Evolutionary conservation across 2,329 filamentous ascomycete species (phyloP).

Genomic region (Botrytis byssoidea): DNA sequence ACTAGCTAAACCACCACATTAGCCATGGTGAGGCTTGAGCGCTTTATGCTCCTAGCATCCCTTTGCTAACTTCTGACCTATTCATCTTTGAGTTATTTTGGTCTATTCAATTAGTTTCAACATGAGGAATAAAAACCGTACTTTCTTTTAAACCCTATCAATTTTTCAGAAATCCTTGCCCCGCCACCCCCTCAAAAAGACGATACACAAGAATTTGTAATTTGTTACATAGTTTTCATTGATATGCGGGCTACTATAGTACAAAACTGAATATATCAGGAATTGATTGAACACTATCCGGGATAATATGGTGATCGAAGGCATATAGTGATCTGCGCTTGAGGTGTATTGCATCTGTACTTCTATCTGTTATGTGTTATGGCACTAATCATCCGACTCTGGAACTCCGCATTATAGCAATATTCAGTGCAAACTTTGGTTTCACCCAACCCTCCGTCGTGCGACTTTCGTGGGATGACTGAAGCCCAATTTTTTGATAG

Average conservation of each 20-base stretch:
- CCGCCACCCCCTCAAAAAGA: neutral
- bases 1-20: constrained; percentile 6
- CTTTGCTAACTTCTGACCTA: neutral
- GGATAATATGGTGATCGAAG: neutral
- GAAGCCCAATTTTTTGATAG: neutral
- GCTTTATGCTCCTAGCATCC: neutral
- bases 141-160: neutral
- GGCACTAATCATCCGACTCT: neutral
- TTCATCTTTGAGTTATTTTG: neutral
- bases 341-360: neutral
- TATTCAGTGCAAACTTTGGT: neutral
- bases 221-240: neutral
- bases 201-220: neutral
- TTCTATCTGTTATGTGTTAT: neutral
- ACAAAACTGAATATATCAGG: neutral
- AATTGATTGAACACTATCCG: neutral
- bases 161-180: neutral
- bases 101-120: neutral
- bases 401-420: neutral
- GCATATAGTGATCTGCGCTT: neutral
- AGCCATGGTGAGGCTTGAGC: constrained; percentile 1
- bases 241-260: neutral
- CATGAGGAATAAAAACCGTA: neutral
- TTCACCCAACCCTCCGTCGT: neutral
- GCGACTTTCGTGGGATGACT: neutral